These are phyloP conservation scores for Venturia effusa DNA, from an alignment of 2,329 filamentous ascomycete genomes.

Conservation along the genomic window DNA sequence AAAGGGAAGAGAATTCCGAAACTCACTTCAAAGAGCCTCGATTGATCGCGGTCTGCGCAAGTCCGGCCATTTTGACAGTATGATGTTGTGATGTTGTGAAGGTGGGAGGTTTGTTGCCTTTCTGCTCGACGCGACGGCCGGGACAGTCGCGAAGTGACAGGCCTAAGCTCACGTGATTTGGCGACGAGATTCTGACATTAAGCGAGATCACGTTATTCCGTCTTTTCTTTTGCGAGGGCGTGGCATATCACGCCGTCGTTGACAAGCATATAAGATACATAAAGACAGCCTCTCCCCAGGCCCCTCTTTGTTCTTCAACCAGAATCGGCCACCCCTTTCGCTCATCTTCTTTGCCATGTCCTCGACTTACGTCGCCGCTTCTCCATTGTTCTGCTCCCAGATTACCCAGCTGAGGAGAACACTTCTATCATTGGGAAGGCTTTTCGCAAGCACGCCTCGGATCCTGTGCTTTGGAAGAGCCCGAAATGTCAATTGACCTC, in stretches of 20 bases:
- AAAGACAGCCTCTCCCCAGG: not conserved
- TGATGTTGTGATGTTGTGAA: not conserved
- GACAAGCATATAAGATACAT: too few relatives aligned
- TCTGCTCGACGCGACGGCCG: not conserved
- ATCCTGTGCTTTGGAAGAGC: not conserved
- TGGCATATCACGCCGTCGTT: too few relatives aligned
- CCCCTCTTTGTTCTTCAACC: not conserved
- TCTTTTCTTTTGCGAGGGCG: too few relatives aligned
- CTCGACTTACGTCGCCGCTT: not conserved
- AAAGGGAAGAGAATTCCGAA: not conserved
- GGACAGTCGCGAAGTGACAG: too few relatives aligned
- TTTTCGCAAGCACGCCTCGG: not conserved
- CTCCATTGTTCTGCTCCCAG: not conserved
- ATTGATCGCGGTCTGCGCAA: constrained; percentile 5
- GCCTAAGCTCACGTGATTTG: too few relatives aligned
- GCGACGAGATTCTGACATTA: too few relatives aligned
- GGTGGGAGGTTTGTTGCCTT: not conserved
- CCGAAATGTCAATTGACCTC: not conserved
- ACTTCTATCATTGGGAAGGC: not conserved
- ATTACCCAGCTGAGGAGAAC: not conserved
- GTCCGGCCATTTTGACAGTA: constrained; percentile 10
- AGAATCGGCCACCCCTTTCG: too few relatives aligned
- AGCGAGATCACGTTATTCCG: not conserved
- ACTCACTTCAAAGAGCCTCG: constrained; percentile 7
- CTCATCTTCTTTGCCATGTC: not conserved